Evolutionary conservation across 1,139 yeast species (phyloP).

Genomic region (Taphrina deformans): DNA sequence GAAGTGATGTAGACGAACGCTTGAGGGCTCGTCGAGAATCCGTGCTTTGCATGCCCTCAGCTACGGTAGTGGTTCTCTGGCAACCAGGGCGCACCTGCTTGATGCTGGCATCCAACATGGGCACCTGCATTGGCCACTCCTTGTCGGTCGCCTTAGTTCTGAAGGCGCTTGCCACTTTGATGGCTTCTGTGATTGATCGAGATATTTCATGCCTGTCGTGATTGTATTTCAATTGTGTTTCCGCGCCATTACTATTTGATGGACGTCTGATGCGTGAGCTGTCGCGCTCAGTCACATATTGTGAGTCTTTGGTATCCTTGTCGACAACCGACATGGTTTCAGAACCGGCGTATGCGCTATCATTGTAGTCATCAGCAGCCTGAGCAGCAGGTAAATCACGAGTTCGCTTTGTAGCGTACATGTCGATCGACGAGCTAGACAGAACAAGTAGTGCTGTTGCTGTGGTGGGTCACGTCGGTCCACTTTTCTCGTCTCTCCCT

Average conservation of each 20-base stretch:
- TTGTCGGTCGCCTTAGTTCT: conserved; percentile 16
- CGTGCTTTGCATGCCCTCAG: background rate
- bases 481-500: too few relatives aligned
- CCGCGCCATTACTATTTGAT: background rate
- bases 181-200: conserved; percentile 20
- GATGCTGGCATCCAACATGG: background rate
- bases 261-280: background rate
- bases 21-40: conserved; percentile 9
- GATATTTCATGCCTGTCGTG: conserved; percentile 21
- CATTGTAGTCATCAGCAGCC: background rate
- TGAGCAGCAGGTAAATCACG: background rate
- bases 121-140: conserved; percentile 32
- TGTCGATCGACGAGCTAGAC: background rate
- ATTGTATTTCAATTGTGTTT: conserved; percentile 16
- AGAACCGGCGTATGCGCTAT: conserved; percentile 17
- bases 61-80: background rate
- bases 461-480: too few relatives aligned
- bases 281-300: background rate
- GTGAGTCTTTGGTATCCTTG: background rate
- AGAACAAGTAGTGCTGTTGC: background rate
- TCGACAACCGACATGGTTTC: conserved; percentile 1
- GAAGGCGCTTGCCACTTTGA: conserved; percentile 12
- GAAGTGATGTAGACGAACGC: conserved; percentile 11
- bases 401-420: conserved; percentile 2
- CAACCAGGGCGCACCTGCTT: conserved; percentile 4